Evolutionary conservation across 805 yeast genomes (phyloP), one percentile per base, ranked within the genome.

Genomic region (Monosporozyma servazzii): DNA sequence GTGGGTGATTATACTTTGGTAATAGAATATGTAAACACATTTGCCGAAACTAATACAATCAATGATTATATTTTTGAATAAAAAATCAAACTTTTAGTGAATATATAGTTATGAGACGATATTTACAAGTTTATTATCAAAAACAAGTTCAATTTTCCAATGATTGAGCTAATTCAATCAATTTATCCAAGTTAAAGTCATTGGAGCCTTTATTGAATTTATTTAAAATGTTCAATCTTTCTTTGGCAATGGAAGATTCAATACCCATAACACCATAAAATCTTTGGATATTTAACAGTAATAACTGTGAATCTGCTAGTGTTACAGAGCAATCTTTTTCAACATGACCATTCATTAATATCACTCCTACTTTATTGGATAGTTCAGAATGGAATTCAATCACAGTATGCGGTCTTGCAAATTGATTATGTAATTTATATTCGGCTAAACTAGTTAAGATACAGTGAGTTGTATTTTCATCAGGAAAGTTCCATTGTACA

Each of bases 331-430:
- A 75, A 50, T 88, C 90, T 48, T 74, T 70, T 63, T 89, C 96
- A 3, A 89, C 81, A 36, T 75, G 76, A 1, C 97, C 96, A 58
- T 89, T 89, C 95, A 90, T 86, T 57, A 93, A 71, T 0, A 87
- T 87, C 0, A 87, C 52, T 0, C 75, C 81, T 55, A 86, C 83
- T 15, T 75, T 74, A 0, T 74, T 68, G 5, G 70, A 71, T 48
- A 91, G 70, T 51, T 93, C 96, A 44, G 83, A 80, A 70, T 91
- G 97, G 74, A 91, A 86, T 68, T 82, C 80, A 55, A 93, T 73
- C 0, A 96, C 87, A 0, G 97, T 88, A 67, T 93, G 98, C 1
- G 99, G 98, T 64, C 88, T 84, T 9, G 99, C 96, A 68, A 75
- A 93, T 64, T 91, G 97, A 51, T 79, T 80, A 63, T 91, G 96